Evolutionary conservation across 768 basidiomycete species (phyloP).

Genomic region (Tulasnella sp.): DNA sequence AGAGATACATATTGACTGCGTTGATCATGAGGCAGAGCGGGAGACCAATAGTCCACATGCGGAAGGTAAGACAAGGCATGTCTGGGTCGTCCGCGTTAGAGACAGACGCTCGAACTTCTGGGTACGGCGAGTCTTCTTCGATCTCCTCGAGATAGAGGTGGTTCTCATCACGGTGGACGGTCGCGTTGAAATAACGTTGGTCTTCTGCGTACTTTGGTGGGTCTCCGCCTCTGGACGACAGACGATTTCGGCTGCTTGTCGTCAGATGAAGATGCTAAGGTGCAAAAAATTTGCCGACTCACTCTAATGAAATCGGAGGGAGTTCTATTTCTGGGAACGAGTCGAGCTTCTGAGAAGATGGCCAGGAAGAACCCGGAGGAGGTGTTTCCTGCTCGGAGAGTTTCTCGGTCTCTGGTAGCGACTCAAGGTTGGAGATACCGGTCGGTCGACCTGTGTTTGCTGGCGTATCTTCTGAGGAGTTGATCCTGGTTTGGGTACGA

Average conservation of each 20-base stretch:
- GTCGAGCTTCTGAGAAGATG: not conserved
- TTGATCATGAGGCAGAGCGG: constrained; percentile 42
- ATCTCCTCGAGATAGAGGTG: not conserved
- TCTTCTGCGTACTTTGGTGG: not conserved
- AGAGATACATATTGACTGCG: constrained; percentile 85
- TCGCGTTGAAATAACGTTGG: not conserved
- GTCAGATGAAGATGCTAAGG: not conserved
- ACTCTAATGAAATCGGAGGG: not conserved
- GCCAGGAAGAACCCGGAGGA: not conserved
- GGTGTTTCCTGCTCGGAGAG: not conserved
- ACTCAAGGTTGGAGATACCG: not conserved
- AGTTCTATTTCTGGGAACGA: not conserved
- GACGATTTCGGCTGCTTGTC: too few relatives aligned
- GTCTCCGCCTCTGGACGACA: too few relatives aligned
- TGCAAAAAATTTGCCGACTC: not conserved
- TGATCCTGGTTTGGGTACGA: not conserved
- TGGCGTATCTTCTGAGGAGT: not conserved
- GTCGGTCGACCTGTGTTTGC: not conserved
- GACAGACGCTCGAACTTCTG: constrained; percentile 91
- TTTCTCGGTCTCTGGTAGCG: not conserved
- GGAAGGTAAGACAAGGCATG: constrained; percentile 87
- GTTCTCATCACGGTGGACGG: constrained; percentile 9
- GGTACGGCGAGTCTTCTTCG: constrained; percentile 90
- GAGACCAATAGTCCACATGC: constrained; percentile 81
- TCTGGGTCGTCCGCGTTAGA: constrained; percentile 98